Evolutionary conservation across 1,284 basidiomycete genomes (phyloP).

Genomic region (Inonotus hispidus): DNA sequence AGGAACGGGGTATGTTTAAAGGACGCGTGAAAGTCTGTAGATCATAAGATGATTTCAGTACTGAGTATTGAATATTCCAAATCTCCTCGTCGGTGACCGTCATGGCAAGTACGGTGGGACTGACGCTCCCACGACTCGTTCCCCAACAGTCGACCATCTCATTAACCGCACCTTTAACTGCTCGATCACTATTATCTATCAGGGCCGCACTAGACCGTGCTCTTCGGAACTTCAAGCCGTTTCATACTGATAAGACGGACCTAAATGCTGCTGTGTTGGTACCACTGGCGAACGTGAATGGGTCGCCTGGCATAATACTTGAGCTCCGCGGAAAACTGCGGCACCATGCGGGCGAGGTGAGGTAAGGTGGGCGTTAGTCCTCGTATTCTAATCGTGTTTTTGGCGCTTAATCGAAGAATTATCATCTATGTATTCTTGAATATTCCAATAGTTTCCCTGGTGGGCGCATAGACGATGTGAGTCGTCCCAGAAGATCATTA

Average conservation of each 20-base stretch:
- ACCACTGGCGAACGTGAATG: conserved; percentile 67
- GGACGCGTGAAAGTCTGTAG: too few relatives aligned
- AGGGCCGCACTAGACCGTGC: conserved; percentile 33
- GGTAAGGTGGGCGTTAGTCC: conserved; percentile 38
- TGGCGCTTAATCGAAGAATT: neutral
- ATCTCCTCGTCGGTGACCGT: too few relatives aligned
- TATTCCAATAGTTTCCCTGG: conserved; percentile 61
- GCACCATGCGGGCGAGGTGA: conserved; percentile 75
- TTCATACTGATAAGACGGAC: conserved; percentile 19
- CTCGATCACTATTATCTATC: conserved; percentile 34
- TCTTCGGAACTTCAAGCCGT: conserved; percentile 9
- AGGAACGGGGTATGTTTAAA: too few relatives aligned
- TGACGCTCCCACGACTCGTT: conserved; percentile 19
- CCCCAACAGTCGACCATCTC: conserved; percentile 25
- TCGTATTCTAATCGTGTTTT: too few relatives aligned
- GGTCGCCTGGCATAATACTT: conserved; percentile 59
- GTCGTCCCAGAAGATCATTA: conserved; percentile 20
- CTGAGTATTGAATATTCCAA: too few relatives aligned
- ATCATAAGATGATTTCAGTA: neutral
- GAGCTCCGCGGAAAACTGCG: conserved; percentile 66
- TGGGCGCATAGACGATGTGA: conserved; percentile 60
- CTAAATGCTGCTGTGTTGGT: conserved; percentile 63
- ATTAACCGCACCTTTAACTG: conserved; percentile 37
- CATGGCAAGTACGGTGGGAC: conserved; percentile 5
- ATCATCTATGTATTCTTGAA: neutral